Evolutionary conservation across 2,329 filamentous ascomycete species (phyloP).

Genomic region (Teratosphaeria nubilosa): DNA sequence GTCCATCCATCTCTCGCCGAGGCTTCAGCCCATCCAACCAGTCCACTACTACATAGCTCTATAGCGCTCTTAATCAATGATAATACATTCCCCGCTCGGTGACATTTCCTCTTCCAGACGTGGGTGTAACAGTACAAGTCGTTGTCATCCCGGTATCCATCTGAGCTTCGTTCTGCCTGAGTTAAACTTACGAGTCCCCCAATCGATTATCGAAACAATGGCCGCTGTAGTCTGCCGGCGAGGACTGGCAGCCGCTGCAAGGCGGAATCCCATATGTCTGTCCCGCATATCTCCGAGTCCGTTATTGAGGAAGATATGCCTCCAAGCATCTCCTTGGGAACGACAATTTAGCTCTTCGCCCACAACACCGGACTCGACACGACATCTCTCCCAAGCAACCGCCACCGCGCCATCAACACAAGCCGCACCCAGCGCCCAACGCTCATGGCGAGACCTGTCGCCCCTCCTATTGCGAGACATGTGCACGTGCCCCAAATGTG

Average conservation of each 20-base stretch:
- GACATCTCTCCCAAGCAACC: neutral
- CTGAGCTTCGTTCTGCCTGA: no score
- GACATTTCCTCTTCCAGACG: neutral
- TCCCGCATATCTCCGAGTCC: neutral
- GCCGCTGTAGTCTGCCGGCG: neutral
- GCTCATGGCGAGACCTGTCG: slow-evolving; percentile 9
- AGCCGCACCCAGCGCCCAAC: neutral
- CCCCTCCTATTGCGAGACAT: slow-evolving; percentile 43
- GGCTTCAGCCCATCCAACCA: neutral
- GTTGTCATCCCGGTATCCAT: neutral
- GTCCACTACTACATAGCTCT: neutral
- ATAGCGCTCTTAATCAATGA: neutral
- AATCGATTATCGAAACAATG: neutral
- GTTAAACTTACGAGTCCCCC: no score
- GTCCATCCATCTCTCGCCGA: no score
- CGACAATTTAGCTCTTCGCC: neutral
- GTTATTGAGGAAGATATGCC: neutral
- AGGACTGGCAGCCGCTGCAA: neutral
- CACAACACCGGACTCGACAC: neutral
- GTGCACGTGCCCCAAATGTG: slow-evolving; percentile 48
- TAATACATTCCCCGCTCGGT: neutral
- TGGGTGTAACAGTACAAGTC: neutral
- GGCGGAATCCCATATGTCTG: neutral
- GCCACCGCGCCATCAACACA: neutral
- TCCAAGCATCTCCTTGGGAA: neutral